Conservation (phyloP, 2,329 filamentous ascomycete genomes). For the Hymenoscyphus scutula region DNA sequence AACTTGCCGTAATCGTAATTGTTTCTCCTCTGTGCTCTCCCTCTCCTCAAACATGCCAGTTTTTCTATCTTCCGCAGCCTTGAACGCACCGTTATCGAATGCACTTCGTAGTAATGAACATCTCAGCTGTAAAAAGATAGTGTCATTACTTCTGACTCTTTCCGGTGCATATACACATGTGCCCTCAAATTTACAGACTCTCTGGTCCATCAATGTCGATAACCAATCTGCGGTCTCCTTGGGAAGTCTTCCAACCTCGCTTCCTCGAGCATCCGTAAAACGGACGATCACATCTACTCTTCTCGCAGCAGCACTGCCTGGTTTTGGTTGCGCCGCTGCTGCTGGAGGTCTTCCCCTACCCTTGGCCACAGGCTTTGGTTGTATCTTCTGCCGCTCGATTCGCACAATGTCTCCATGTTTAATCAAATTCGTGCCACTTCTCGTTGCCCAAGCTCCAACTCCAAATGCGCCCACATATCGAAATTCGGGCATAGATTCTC, state of each 20-base stretch:
- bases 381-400: conserved; percentile 82
- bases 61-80: conserved; percentile 71
- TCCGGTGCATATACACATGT: conserved; percentile 88
- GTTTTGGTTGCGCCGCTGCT: conserved; percentile 27
- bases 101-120: conserved; percentile 73
- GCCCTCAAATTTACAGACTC: conserved; percentile 82
- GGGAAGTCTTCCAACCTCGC: conserved; percentile 81
- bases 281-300: conserved; percentile 85
- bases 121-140: conserved; percentile 82
- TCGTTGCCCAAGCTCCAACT: conserved; percentile 86
- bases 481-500: conserved; percentile 45
- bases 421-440: conserved; percentile 72
- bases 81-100: conserved; percentile 65
- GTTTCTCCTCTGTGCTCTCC: conserved; percentile 77
- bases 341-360: conserved; percentile 40
- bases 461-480: conserved; percentile 92
- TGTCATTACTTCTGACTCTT: conserved; percentile 82
- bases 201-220: conserved; percentile 86
- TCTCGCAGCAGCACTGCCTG: conserved; percentile 49
- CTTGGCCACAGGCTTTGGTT: conserved; percentile 45
- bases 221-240: conserved; percentile 91
- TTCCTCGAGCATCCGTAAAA: conserved; percentile 76
- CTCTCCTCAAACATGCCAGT: conserved; percentile 91
- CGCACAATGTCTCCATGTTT: conserved; percentile 79
- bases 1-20: conserved; percentile 79